Evolutionary conservation across 768 basidiomycete species (phyloP), one percentile per base, ranked within the genome.

Genomic region (Kwoniella dendrophila): DNA sequence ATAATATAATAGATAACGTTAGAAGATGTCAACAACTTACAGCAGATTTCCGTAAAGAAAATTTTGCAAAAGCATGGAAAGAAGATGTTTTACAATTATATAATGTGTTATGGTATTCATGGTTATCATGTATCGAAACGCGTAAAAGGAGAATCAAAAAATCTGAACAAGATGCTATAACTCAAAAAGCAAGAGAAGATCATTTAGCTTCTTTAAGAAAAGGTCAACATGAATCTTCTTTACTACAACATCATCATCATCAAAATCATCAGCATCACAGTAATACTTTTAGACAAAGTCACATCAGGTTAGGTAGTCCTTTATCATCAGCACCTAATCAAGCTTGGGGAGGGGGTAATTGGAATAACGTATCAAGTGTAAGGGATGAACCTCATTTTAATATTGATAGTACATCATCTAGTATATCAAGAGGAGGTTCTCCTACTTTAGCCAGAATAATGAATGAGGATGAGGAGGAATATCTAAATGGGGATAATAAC

Each of bases 81-180:
- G 89, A 92, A 76, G 94, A 97, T 74, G 90, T 95, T 4, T 82
- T 97, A 70, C 91, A 94, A 80, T 82, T 96, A 64, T 84, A 88
- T 60, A 90, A 88, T 59, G 92, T 92, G 86, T 88, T 96, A 86
- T 92, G 63, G 59, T 65, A 59, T 53, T 52, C 63, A n/a, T 65
- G 65, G 65, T 29, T 58, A 12, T 61, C 59, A 22, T 55, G 52
- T 26, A 56, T 56, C 14, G 60, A 66, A 34, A 66, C 60, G 2
- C 59, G 56, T 7, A n/a, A 52, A 48, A 48, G 59, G 6, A 48
- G 61, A 16, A 29, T 56, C 27, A 34, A 33, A 2, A 55, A 66
- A 57, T 33, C 29, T 0, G 48, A 62, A 44, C 53, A 29, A n/a
- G 27, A 48, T 22, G 50, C 50, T 24, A 10, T 29, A 8, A 44